Percentiles rank a stretch among this genome's conserved stretches.
Conservation (phyloP, 192 early-diverging fungal species). For the Coemansia umbellata region DNA sequence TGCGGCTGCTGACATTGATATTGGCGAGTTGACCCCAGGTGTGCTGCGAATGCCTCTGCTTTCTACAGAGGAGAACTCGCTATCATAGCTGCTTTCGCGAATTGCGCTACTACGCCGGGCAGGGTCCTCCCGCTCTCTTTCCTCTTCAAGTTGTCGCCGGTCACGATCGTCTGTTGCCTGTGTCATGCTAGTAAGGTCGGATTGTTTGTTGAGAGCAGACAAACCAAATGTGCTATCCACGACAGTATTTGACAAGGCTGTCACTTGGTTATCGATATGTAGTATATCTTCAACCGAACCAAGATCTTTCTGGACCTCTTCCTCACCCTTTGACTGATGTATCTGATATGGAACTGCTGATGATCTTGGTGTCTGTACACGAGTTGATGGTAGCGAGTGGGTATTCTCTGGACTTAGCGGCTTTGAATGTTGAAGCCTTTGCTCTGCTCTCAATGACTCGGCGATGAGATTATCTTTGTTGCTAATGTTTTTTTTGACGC, state of each 20-base stretch:
- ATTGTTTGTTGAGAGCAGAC: too few relatives aligned
- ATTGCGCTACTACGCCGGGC: background rate
- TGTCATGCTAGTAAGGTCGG: background rate
- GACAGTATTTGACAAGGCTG: too few relatives aligned
- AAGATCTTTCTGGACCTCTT: too few relatives aligned
- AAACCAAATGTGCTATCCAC: too few relatives aligned
- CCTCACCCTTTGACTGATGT: too few relatives aligned
- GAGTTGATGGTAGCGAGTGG: slow-evolving; percentile 1
- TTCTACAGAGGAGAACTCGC: slow-evolving; percentile 2
- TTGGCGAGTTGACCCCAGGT: slow-evolving; percentile 1
- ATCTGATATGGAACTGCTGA: too few relatives aligned
- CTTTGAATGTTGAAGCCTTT: background rate
- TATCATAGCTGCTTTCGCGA: slow-evolving; percentile 1
- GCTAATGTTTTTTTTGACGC: background rate
- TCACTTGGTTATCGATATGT: too few relatives aligned
- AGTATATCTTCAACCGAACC: too few relatives aligned
- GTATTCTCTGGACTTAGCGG: background rate
- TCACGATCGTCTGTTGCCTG: background rate
- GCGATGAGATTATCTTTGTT: slow-evolving; percentile 1
- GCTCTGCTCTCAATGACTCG: background rate
- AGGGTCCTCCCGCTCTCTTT: background rate
- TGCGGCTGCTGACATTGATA: background rate
- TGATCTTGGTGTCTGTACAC: slow-evolving; percentile 1
- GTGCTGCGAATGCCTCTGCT: background rate
- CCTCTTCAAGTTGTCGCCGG: background rate